A percentile compares a stretch with the other conserved stretches of the same genome.
These are phyloP conservation scores for Silybum marianum DNA, from an alignment of 129 eudicot genomes.

Conservation along the genomic window DNA sequence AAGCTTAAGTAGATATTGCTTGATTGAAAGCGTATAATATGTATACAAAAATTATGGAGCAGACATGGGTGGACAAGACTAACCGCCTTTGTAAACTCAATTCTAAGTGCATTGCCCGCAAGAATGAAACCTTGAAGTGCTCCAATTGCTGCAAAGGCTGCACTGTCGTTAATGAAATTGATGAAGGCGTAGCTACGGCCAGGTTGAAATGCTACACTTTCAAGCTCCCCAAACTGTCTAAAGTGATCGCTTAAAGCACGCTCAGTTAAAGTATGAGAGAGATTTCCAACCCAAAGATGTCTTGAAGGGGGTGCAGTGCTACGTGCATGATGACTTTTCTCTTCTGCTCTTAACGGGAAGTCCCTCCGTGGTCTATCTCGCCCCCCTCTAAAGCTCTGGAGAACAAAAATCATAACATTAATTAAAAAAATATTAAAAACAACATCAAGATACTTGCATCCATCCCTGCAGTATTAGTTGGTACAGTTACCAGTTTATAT, in stretches of 20 bases:
- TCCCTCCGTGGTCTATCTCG: slow-evolving; percentile 67
- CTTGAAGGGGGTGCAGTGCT: slow-evolving; percentile 79
- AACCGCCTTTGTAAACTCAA: slow-evolving; percentile 99
- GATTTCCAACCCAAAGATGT: slow-evolving; percentile 94
- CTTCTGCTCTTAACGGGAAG: slow-evolving; percentile 61
- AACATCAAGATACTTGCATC: background rate
- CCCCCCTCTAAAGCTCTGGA: slow-evolving; percentile 72
- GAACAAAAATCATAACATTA: slow-evolving; percentile 17
- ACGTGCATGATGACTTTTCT: slow-evolving; percentile 63
- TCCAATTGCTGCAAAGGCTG: slow-evolving; percentile 70
- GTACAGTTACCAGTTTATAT: too few relatives aligned
- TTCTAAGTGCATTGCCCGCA: slow-evolving; percentile 86
- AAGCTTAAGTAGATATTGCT: slow-evolving; percentile 15
- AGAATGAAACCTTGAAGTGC: slow-evolving; percentile 84
- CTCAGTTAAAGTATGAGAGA: slow-evolving; percentile 56
- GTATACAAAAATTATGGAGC: slow-evolving; percentile 33
- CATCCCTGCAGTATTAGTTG: background rate
- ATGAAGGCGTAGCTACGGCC: slow-evolving; percentile 90
- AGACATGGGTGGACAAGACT: slow-evolving; percentile 74
- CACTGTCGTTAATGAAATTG: slow-evolving; percentile 69
- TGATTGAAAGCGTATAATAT: slow-evolving; percentile 27
- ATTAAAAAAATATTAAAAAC: background rate
- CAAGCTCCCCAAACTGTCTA: slow-evolving; percentile 76
- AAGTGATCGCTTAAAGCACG: slow-evolving; percentile 58
- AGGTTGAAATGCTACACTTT: slow-evolving; percentile 78